phyloP scores from a whole-genome alignment of 2,329 filamentous ascomycete species.

The Penicillium sp. region DNA sequence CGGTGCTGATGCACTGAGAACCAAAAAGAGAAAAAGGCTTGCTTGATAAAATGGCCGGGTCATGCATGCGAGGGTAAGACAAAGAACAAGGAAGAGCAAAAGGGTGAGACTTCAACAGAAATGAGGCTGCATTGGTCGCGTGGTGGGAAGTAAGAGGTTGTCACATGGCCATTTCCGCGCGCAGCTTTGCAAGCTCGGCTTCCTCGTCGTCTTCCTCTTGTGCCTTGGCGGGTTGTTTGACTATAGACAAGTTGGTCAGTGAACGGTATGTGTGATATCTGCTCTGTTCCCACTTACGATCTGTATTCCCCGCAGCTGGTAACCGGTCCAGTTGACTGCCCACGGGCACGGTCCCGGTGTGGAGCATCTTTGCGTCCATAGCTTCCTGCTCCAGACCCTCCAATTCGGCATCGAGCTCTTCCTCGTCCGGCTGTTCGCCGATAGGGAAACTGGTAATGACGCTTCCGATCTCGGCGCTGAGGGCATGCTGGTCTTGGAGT shows the following conservation, averaged over 20 bases:
- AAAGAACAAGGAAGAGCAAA: constrained; percentile 8
- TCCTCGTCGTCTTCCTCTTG: constrained; percentile 89
- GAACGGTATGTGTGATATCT: background rate
- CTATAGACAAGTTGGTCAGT: constrained; percentile 25
- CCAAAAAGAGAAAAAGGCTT: constrained; percentile 10
- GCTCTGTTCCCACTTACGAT: constrained; percentile 60
- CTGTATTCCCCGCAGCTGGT: constrained; percentile 70
- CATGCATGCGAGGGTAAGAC: constrained; percentile 18
- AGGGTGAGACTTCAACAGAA: background rate
- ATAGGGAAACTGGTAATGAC: constrained; percentile 72
- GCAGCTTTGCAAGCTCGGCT: constrained; percentile 85
- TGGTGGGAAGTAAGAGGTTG: constrained; percentile 7
- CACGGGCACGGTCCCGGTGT: constrained; percentile 80
- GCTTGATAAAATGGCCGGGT: constrained; percentile 18
- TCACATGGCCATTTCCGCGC: constrained; percentile 96
- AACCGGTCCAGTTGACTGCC: constrained; percentile 72
- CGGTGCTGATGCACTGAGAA: constrained; percentile 7
- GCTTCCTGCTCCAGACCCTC: constrained; percentile 86
- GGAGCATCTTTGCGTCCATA: constrained; percentile 89
- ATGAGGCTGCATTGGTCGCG: constrained; percentile 8
- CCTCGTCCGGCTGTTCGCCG: constrained; percentile 74
- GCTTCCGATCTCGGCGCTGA: constrained; percentile 87
- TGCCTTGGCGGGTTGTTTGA: constrained; percentile 48
- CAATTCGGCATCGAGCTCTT: constrained; percentile 80
- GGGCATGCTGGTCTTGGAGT: constrained; percentile 84